phyloP scores from a whole-genome alignment of 2,329 filamentous ascomycete genomes.

The Coleophoma eucalyptorum region DNA sequence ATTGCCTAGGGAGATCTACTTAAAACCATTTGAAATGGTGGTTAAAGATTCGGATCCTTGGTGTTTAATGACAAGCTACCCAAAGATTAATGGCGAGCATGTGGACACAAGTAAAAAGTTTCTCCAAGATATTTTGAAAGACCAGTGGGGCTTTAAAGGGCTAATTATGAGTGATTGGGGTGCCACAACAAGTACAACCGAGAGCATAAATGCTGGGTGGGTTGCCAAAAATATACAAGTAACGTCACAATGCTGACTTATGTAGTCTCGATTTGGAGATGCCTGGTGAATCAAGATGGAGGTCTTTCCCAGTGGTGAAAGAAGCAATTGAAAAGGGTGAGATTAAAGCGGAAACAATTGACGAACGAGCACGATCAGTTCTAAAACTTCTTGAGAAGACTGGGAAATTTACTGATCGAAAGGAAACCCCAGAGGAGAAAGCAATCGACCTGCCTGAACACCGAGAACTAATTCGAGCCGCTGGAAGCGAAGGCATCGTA shows the following conservation, averaged over 20 bases:
- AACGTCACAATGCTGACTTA: too few relatives aligned
- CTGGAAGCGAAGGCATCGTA: conserved; percentile 56
- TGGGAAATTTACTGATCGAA: not conserved
- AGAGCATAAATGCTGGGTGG: conserved; percentile 23
- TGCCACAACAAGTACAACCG: conserved; percentile 21
- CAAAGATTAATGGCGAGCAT: conserved; percentile 26
- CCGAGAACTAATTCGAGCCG: conserved; percentile 42
- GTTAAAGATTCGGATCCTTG: conserved; percentile 23
- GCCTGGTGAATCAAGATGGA: conserved; percentile 30
- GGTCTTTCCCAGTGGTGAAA: conserved; percentile 8
- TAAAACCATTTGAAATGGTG: conserved; percentile 26
- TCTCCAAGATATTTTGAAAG: conserved; percentile 21
- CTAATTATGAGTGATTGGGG: conserved; percentile 28
- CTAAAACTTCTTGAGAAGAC: conserved; percentile 8
- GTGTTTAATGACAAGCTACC: conserved; percentile 27
- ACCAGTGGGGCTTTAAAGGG: conserved; percentile 26
- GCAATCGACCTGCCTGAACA: conserved; percentile 17
- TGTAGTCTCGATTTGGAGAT: conserved; percentile 30
- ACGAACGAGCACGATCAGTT: conserved; percentile 4
- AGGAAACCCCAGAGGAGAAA: conserved; percentile 5
- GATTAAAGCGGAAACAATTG: conserved; percentile 5
- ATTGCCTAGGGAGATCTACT: conserved; percentile 18
- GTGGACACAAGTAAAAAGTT: conserved; percentile 19
- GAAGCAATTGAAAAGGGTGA: conserved; percentile 1
- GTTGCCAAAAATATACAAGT: too few relatives aligned